Evolutionary conservation across 495 filamentous ascomycete species (phyloP), one percentile per base, ranked within the genome.

Genomic region (Hypoxylon fuscum): DNA sequence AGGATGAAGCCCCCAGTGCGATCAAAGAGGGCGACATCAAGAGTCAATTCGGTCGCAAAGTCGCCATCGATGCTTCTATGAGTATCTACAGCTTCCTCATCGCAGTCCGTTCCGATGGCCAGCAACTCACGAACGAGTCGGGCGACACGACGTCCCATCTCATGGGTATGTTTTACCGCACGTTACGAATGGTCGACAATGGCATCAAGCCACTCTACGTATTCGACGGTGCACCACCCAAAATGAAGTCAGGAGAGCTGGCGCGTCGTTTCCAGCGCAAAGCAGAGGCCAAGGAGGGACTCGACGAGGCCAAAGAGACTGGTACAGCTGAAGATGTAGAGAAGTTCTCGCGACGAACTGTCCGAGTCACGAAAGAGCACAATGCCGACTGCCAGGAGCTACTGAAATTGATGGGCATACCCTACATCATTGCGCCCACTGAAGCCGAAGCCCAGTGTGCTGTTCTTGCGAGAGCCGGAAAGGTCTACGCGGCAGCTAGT

Each of bases 81-180:
- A 95, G 90, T 73, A 96, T 98, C 71, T 98, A 98, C 83, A 93
- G 89, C 78, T 98, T 98, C 81, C 85, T 98, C 40, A 92, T 98
- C 68, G 96, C 96, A 12, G 95, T 98, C 34, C 93, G 95, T 45
- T 97, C 92, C 55, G 92, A 96, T 66, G 95, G 95, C 59, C 90
- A 98, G 74, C 93, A 97, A 76, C 86, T 98, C 56, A 98, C 87
- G 84, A 93, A 86, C 69, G 95, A 98, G 62, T 87, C 84, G 35
- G 95, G 95, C 64, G 93, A 97, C 63, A 98, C 95, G 1, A 98
- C 95, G 0, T 98, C 95, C 6, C 95, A 98, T 74, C 79, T 98
- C 15, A 96, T 98, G 94, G 95, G 95, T 64, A 93, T 98, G 88
- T 98, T 98, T 78, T 98, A 98, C 81, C 95, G 95, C 60, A 98